Base-by-base conservation (phyloP, 2,329 filamentous ascomycete species). In the Diaporthe sp. region DNA sequence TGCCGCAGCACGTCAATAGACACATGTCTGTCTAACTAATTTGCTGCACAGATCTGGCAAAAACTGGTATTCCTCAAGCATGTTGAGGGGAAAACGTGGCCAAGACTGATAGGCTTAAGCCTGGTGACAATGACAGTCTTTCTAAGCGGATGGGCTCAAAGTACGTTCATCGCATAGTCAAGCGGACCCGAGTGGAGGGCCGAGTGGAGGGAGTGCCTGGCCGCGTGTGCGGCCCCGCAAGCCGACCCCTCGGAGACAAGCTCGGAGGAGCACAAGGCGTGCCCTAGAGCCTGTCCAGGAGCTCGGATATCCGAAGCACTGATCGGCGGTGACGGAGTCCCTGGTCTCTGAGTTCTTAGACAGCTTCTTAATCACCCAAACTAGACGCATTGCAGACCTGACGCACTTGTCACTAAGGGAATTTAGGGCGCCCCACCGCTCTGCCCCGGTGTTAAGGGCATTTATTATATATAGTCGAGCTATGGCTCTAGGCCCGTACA, bases 231-330 rank as follows among this genome's bases (percentile, higher is more conserved):
- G 61, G 61, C 61, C 61, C 61, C 61, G 45, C 61, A 67, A 25
- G 33, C 30, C 45, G 10, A 45, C 28, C 12, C 42, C 61, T 67
- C 61, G 61, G 61, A 67, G 61, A 67, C 61, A 67, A 52, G 45
- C 61, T 67, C 61, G 61, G 61, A 50, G 61, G 61, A 67, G 61
- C 5, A 15, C 50, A 12, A 15, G 12, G n/a, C 28, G 50, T 25
- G 25, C 10, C 5, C 50, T 7, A 12, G 50, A 54, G 25, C 52
- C 17, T 30, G 25, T 45, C 25, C 61, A 25, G 28, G 22, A 52
- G 8, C 64, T 50, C 64, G 42, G 42, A 50, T 8, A 38, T 67
- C 42, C 38, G 58, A 64, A 30, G 25, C 38, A 45, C 25, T 45
- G 45, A n/a, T 52, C 30, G 45, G 22, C 33, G 10, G 64, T 28